These are phyloP conservation scores for Neurospora pannonica DNA, from an alignment of 495 filamentous ascomycete genomes.

Conservation along the genomic window DNA sequence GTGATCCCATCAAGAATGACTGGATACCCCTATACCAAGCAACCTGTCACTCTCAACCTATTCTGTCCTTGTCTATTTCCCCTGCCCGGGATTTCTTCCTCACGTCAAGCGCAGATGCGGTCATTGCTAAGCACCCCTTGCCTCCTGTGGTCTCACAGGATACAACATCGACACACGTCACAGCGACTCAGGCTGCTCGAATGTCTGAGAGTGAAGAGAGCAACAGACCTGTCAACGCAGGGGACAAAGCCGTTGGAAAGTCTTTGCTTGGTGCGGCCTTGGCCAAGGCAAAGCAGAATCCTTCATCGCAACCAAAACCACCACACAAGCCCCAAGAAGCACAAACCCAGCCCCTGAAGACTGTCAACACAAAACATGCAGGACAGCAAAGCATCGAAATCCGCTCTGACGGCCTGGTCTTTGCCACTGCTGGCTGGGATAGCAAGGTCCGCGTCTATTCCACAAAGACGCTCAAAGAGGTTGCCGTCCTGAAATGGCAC, in stretches of 20 bases:
- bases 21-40: conserved; percentile 60
- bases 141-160: conserved; percentile 15
- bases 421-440: conserved; percentile 94
- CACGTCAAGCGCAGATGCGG: conserved; percentile 72
- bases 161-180: background rate
- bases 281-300: conserved; percentile 6
- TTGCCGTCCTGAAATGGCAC: conserved; percentile 96
- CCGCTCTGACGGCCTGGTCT: conserved; percentile 72
- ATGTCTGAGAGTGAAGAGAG: background rate
- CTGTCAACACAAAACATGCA: conserved; percentile 69
- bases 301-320: conserved; percentile 5
- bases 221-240: background rate
- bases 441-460: conserved; percentile 71
- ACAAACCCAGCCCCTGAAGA: conserved; percentile 41
- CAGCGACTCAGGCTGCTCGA: background rate
- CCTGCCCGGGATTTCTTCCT: conserved; percentile 54
- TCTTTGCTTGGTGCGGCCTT: conserved; percentile 22
- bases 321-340: conserved; percentile 14
- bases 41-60: conserved; percentile 69
- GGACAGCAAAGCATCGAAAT: conserved; percentile 77
- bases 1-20: conserved; percentile 12
- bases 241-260: background rate
- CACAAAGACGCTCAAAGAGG: conserved; percentile 68
- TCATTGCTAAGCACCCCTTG: conserved; percentile 43
- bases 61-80: conserved; percentile 65